Conservation (phyloP, 768 basidiomycete genomes). For the Phaffia australis region DNA sequence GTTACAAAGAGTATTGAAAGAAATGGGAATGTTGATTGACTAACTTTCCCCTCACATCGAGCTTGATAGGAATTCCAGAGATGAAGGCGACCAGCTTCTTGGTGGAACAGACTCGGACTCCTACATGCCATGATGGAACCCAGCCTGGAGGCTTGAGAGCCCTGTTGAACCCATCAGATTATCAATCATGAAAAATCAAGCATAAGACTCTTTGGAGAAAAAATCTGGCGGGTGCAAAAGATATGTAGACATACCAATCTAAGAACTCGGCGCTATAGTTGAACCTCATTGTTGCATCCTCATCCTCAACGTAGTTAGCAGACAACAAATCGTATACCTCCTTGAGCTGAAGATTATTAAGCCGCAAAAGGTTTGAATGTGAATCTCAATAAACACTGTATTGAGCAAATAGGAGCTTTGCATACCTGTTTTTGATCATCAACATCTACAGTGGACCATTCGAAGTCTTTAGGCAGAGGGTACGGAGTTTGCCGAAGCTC, state of each 20-base stretch:
- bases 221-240: neutral
- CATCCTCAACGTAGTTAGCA: conserved; percentile 91
- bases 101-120: conserved; percentile 79
- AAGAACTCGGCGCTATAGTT: conserved; percentile 91
- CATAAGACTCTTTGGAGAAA: neutral
- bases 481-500: conserved; percentile 82
- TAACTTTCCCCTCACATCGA: conserved; percentile 45
- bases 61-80: conserved; percentile 73
- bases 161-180: conserved; percentile 44
- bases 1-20: neutral
- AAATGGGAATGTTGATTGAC: neutral
- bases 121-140: conserved; percentile 86
- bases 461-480: conserved; percentile 80
- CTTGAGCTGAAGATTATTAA: conserved; percentile 51
- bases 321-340: conserved; percentile 88
- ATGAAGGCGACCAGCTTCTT: conserved; percentile 96
- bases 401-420: too few species aligned
- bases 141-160: conserved; percentile 91
- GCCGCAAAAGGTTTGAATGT: neutral
- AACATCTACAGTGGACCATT: conserved; percentile 77
- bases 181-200: neutral
- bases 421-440: conserved; percentile 59
- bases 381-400: too few species aligned
- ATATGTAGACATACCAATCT: conserved; percentile 52
- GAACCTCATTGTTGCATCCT: conserved; percentile 91